These are phyloP conservation scores for Coemansia sp. DNA, from an alignment of 192 early-diverging fungal species.

Conservation along the genomic window DNA sequence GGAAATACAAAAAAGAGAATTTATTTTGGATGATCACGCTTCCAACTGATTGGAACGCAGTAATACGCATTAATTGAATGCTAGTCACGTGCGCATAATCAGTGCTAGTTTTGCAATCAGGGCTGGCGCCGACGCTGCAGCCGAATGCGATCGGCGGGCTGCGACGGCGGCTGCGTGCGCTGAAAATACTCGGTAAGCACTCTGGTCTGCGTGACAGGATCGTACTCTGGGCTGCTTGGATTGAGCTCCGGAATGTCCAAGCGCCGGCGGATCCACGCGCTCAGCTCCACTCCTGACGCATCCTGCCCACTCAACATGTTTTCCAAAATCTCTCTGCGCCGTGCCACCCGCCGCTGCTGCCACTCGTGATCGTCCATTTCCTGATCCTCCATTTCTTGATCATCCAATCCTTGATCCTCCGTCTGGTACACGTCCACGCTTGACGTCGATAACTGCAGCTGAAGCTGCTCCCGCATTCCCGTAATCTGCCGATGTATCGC, in stretches of 20 bases:
- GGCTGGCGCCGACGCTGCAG: neutral
- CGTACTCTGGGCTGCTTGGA: neutral
- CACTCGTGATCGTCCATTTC: neutral
- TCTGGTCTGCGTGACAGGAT: neutral
- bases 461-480: neutral
- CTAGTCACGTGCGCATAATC: too few species aligned
- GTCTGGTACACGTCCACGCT: neutral
- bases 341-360: neutral
- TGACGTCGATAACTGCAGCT: neutral
- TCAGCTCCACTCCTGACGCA: neutral
- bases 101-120: neutral
- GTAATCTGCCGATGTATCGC: neutral
- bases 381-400: neutral
- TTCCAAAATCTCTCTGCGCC: neutral
- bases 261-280: neutral
- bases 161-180: neutral
- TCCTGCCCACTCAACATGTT: neutral
- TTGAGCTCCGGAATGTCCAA: neutral
- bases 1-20: too few species aligned
- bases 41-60: too few species aligned
- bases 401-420: neutral
- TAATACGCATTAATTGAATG: too few species aligned
- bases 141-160: neutral
- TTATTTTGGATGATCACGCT: too few species aligned
- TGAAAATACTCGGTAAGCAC: neutral